phyloP scores from a whole-genome alignment of 1,284 basidiomycete species.

The Xanthoconium separans region DNA sequence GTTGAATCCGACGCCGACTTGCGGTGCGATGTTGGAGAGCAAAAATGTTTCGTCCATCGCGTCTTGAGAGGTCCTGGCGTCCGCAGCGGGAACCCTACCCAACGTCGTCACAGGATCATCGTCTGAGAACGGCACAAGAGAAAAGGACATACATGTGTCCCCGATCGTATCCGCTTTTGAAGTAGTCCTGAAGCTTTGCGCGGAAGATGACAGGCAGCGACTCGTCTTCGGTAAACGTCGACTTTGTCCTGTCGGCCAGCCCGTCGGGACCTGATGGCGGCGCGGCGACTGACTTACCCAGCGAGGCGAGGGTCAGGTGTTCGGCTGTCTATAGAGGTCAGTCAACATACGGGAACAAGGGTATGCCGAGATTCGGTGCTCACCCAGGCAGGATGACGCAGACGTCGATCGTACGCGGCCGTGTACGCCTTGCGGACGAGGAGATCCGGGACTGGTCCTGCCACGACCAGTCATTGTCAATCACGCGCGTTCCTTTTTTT shows the following conservation, averaged over 20 bases:
- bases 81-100: slow-evolving; percentile 91
- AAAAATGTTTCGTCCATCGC: slow-evolving; percentile 99
- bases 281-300: slow-evolving; percentile 50
- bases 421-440: slow-evolving; percentile 83
- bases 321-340: slow-evolving; percentile 73
- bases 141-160: slow-evolving; percentile 82
- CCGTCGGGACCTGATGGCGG: slow-evolving; percentile 30
- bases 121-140: background rate
- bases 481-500: background rate
- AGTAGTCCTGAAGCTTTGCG: slow-evolving; percentile 87
- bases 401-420: slow-evolving; percentile 86
- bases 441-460: slow-evolving; percentile 83
- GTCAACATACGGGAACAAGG: background rate
- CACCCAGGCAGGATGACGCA: slow-evolving; percentile 94
- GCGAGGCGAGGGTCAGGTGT: slow-evolving; percentile 79
- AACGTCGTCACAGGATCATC: background rate
- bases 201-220: slow-evolving; percentile 80
- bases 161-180: slow-evolving; percentile 92
- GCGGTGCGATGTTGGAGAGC: slow-evolving; percentile 95
- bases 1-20: slow-evolving; percentile 98
- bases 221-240: slow-evolving; percentile 85
- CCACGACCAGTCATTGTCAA: slow-evolving; percentile 7
- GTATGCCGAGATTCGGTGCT: slow-evolving; percentile 19
- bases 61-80: slow-evolving; percentile 86
- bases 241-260: slow-evolving; percentile 71